Conservation (phyloP, 345 rosid species). For the Eucalyptus marginata region DNA sequence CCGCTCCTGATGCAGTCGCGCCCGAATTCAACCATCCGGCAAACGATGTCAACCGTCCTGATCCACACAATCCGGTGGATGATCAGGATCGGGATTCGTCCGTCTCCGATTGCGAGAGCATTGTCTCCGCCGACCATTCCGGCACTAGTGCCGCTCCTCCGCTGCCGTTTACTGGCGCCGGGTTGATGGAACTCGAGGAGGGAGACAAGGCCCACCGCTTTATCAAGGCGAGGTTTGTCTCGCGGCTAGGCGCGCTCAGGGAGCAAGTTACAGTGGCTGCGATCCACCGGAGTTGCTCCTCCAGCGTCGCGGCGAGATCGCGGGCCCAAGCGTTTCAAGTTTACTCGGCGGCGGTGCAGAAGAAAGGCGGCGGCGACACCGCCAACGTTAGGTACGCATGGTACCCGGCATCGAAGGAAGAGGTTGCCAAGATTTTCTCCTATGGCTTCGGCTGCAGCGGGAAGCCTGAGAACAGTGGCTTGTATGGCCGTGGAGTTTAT, state of each 20-base stretch:
- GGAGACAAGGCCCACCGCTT: conserved; percentile 44
- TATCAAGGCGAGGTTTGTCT: conserved; percentile 26
- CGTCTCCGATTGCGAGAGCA: conserved; percentile 62
- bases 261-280: conserved; percentile 22
- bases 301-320: conserved; percentile 22
- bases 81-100: conserved; percentile 8
- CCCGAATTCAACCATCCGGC: not conserved
- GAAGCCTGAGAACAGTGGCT: conserved; percentile 16
- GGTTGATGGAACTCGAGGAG: conserved; percentile 23
- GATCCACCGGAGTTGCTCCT: conserved; percentile 30
- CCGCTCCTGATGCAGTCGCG: not conserved
- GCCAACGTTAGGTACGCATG: conserved; percentile 59
- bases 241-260: conserved; percentile 24
- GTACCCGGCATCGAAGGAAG: conserved; percentile 36
- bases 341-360: conserved; percentile 36
- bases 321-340: conserved; percentile 46
- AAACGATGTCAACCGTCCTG: not conserved
- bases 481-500: conserved; percentile 57
- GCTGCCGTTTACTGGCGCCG: not conserved
- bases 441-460: conserved; percentile 42
- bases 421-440: conserved; percentile 27
- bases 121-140: not conserved
- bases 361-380: conserved; percentile 25
- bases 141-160: not conserved
- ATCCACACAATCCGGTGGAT: not conserved